These are phyloP conservation scores for Xylaria sp. DNA, from an alignment of 2,329 filamentous ascomycete species.

Conservation along the genomic window DNA sequence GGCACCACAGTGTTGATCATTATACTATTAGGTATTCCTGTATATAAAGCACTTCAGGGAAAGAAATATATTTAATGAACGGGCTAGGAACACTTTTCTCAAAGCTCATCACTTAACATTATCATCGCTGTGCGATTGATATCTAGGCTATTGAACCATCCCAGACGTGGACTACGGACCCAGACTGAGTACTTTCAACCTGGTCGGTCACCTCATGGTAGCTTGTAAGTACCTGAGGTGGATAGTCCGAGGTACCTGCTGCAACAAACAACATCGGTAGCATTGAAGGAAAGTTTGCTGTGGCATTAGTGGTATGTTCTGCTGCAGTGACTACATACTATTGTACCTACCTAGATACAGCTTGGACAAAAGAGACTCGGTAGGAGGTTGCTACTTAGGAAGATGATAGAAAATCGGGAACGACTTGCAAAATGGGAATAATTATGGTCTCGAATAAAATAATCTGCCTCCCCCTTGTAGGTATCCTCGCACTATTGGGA, in stretches of 20 bases:
- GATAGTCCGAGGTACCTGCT: too few species aligned
- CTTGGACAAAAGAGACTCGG: not conserved
- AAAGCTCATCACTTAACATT: not conserved
- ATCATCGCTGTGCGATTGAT: not conserved
- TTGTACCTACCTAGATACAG: not conserved
- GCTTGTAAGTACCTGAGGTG: too few species aligned
- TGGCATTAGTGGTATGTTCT: not conserved
- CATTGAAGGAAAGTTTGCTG: not conserved
- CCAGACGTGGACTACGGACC: too few species aligned
- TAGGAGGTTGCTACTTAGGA: not conserved
- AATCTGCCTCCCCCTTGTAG: slow-evolving; percentile 17
- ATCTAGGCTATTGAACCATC: not conserved
- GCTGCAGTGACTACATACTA: not conserved
- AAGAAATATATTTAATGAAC: not conserved
- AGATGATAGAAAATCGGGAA: not conserved
- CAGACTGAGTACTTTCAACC: not conserved
- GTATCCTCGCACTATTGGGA: slow-evolving; percentile 6
- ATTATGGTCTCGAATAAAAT: not conserved
- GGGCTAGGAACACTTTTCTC: not conserved
- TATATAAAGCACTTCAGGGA: not conserved
- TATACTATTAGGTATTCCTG: too few species aligned
- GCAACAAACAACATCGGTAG: not conserved
- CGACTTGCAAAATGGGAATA: slow-evolving; percentile 6
- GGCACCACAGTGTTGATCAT: too few species aligned
- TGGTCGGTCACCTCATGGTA: too few species aligned